Evolutionary conservation across 2,329 filamentous ascomycete species (phyloP).

Genomic region (Stagonosporopsis vannaccii): DNA sequence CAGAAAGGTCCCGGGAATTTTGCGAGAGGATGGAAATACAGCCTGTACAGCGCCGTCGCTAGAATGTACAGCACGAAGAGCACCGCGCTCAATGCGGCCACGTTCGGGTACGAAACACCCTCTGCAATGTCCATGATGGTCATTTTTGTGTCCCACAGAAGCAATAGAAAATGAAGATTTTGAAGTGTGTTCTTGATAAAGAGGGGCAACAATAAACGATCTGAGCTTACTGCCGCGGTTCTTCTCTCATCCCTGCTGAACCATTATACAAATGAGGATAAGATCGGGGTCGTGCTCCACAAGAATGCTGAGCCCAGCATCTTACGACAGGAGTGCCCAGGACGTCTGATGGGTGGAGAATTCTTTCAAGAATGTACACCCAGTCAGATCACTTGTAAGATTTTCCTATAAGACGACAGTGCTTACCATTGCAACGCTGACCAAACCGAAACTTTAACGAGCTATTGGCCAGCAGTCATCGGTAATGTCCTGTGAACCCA

Average conservation of each 20-base stretch:
- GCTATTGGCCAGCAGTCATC: not conserved
- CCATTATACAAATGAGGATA: not conserved
- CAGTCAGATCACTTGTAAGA: not conserved
- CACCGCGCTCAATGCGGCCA: not conserved
- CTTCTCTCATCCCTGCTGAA: not conserved
- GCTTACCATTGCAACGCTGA: not conserved
- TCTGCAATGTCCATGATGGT: not conserved
- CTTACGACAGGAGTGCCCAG: not conserved
- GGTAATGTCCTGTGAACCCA: not conserved
- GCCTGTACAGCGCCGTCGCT: conserved; percentile 7
- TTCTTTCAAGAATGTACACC: not conserved
- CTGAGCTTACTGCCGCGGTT: not conserved
- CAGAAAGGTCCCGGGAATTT: conserved; percentile 31
- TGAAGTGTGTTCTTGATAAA: not conserved
- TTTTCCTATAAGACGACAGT: not conserved
- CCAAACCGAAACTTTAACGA: not conserved
- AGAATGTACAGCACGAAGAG: conserved; percentile 1
- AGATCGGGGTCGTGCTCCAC: conserved; percentile 5
- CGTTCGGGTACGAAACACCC: conserved; percentile 1
- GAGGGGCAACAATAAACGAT: not conserved
- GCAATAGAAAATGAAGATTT: not conserved
- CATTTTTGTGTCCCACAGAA: not conserved
- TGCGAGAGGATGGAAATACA: conserved; percentile 30
- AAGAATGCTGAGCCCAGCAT: not conserved
- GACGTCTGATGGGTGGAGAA: not conserved